phyloP scores from a whole-genome alignment of 805 yeast genomes.

The Debaryomyces castellii region DNA sequence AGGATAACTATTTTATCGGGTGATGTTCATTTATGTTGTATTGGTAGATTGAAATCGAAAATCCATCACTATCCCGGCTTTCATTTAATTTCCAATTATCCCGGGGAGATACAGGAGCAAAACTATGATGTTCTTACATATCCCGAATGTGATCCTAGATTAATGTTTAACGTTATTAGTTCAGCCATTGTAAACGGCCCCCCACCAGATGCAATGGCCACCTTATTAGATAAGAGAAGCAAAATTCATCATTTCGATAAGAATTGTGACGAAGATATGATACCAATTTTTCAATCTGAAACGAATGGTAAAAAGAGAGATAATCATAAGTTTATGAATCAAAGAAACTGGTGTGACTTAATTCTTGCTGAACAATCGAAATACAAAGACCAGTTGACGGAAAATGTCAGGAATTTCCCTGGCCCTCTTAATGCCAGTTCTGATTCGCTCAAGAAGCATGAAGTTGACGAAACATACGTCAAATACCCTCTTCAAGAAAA shows the following conservation, averaged over 20 bases:
- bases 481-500: constrained; percentile 57
- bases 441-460: constrained; percentile 10
- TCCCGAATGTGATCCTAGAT: constrained; percentile 71
- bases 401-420: constrained; percentile 35
- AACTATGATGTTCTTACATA: constrained; percentile 39
- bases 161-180: constrained; percentile 79
- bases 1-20: constrained; percentile 87
- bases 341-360: constrained; percentile 72
- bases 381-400: constrained; percentile 18
- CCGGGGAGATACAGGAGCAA: constrained; percentile 29
- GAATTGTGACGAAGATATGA: constrained; percentile 74
- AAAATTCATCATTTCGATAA: constrained; percentile 65
- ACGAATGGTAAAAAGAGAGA: constrained; percentile 50
- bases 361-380: constrained; percentile 47
- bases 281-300: constrained; percentile 66
- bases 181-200: constrained; percentile 93
- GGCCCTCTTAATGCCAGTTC: constrained; percentile 30
- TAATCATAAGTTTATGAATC: constrained; percentile 58
- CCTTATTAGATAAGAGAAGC: constrained; percentile 65
- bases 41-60: constrained; percentile 72
- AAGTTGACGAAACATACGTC: constrained; percentile 29
- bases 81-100: constrained; percentile 16
- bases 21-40: constrained; percentile 87
- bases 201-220: constrained; percentile 86
- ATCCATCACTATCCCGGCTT: constrained; percentile 32